A percentile compares a stretch with the other conserved stretches of the same genome.
phyloP scores from a whole-genome alignment of 2,329 filamentous ascomycete species.

The Hypoxylon sp. region DNA sequence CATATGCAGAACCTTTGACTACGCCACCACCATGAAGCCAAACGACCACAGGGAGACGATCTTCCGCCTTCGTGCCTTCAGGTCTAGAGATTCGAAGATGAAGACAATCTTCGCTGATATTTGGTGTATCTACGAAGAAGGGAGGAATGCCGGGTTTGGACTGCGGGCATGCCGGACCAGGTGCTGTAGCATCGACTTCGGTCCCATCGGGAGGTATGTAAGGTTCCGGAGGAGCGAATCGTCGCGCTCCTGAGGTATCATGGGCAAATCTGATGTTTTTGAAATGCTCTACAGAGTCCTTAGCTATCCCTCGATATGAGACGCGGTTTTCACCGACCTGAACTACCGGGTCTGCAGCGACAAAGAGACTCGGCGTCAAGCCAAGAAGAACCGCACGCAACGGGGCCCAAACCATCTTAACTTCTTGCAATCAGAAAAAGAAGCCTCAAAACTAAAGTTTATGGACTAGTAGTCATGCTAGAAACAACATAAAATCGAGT shows the following conservation, averaged over 20 bases:
- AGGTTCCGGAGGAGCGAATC: constrained; percentile 42
- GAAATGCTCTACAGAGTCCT: constrained; percentile 40
- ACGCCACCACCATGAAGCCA: constrained; percentile 41
- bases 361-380: neutral
- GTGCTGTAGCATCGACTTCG: constrained; percentile 37
- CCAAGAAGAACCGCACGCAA: neutral
- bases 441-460: too few relatives aligned
- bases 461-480: too few relatives aligned
- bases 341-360: neutral
- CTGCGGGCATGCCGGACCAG: constrained; percentile 44
- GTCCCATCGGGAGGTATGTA: constrained; percentile 37
- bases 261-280: constrained; percentile 42
- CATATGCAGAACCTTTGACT: constrained; percentile 41
- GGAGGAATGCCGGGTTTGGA: constrained; percentile 37
- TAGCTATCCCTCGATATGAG: neutral
- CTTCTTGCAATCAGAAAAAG: too few relatives aligned
- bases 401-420: too few relatives aligned
- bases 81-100: constrained; percentile 42
- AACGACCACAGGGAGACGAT: constrained; percentile 42
- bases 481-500: too few relatives aligned
- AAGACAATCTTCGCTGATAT: constrained; percentile 43
- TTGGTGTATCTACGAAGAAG: constrained; percentile 37
- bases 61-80: constrained; percentile 22
- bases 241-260: constrained; percentile 40
- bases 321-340: neutral